phyloP scores from a whole-genome alignment of 2,329 filamentous ascomycete genomes.

The Aspergillus persii region DNA sequence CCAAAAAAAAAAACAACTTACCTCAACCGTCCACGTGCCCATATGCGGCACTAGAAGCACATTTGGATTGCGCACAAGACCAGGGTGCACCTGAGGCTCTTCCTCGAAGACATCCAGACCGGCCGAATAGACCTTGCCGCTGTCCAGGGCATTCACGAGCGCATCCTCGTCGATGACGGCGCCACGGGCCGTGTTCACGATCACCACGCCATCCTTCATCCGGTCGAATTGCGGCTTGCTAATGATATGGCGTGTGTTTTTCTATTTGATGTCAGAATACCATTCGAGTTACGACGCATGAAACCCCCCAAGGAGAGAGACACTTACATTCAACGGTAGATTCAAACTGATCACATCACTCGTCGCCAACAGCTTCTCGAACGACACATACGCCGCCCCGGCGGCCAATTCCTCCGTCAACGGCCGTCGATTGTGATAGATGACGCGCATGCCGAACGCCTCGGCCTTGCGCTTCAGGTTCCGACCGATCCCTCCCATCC shows the following conservation, averaged over 20 bases:
- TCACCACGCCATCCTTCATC: slow-evolving; percentile 75
- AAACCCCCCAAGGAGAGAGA: neutral
- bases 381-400: slow-evolving; percentile 53
- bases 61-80: slow-evolving; percentile 66
- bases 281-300: neutral
- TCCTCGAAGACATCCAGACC: slow-evolving; percentile 83
- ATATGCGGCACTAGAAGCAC: slow-evolving; percentile 80
- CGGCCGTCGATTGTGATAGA: slow-evolving; percentile 70
- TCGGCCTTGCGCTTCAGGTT: slow-evolving; percentile 72
- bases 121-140: slow-evolving; percentile 66
- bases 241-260: slow-evolving; percentile 72
- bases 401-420: slow-evolving; percentile 53
- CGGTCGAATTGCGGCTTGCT: slow-evolving; percentile 66
- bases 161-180: slow-evolving; percentile 80
- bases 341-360: slow-evolving; percentile 80
- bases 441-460: slow-evolving; percentile 71
- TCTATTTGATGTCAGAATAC: slow-evolving; percentile 32
- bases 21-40: slow-evolving; percentile 76
- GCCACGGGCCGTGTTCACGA: slow-evolving; percentile 80
- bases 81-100: slow-evolving; percentile 73
- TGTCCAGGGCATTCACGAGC: slow-evolving; percentile 69
- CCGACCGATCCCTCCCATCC: slow-evolving; percentile 82
- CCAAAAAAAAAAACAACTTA: slow-evolving; percentile 25
- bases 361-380: slow-evolving; percentile 67
- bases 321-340: slow-evolving; percentile 71